Percentiles rank a stretch among this genome's conserved stretches.
Evolutionary conservation across 2,329 filamentous ascomycete genomes (phyloP).

Genomic region (Capronia coronata): DNA sequence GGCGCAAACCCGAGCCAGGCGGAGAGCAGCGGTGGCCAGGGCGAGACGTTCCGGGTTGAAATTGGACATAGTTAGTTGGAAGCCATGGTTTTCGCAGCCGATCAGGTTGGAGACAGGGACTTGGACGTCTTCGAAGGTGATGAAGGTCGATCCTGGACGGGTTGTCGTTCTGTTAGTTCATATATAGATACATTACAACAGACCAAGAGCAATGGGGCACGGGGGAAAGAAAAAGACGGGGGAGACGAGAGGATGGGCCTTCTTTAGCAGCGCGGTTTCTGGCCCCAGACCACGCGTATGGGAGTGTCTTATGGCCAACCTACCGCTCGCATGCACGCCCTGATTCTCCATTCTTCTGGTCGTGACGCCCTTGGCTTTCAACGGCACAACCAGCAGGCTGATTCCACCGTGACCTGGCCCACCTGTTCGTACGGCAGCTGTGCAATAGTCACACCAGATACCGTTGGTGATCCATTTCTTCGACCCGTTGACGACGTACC

Average conservation of each 20-base stretch:
- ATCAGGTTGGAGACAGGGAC: slow-evolving; percentile 65
- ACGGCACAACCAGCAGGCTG: slow-evolving; percentile 61
- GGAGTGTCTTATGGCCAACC: slow-evolving; percentile 17
- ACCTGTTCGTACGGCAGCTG: slow-evolving; percentile 69
- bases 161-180: background rate
- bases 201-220: background rate
- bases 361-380: slow-evolving; percentile 61
- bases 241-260: too few relatives aligned
- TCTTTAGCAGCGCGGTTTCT: too few relatives aligned
- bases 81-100: slow-evolving; percentile 62
- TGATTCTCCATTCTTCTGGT: slow-evolving; percentile 64
- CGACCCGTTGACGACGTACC: slow-evolving; percentile 64
- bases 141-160: slow-evolving; percentile 62
- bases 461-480: slow-evolving; percentile 80
- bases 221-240: too few relatives aligned
- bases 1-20: slow-evolving; percentile 57
- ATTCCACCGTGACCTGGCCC: slow-evolving; percentile 60
- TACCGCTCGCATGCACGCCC: slow-evolving; percentile 60
- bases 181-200: background rate
- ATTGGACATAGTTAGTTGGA: slow-evolving; percentile 70
- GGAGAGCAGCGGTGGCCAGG: slow-evolving; percentile 59
- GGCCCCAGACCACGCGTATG: too few relatives aligned
- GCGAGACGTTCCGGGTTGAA: slow-evolving; percentile 72
- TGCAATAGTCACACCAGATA: slow-evolving; percentile 61
- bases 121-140: slow-evolving; percentile 69